Conservation (phyloP, 129 eudicot species). For the Chrysanthemum lavandulifolium region DNA sequence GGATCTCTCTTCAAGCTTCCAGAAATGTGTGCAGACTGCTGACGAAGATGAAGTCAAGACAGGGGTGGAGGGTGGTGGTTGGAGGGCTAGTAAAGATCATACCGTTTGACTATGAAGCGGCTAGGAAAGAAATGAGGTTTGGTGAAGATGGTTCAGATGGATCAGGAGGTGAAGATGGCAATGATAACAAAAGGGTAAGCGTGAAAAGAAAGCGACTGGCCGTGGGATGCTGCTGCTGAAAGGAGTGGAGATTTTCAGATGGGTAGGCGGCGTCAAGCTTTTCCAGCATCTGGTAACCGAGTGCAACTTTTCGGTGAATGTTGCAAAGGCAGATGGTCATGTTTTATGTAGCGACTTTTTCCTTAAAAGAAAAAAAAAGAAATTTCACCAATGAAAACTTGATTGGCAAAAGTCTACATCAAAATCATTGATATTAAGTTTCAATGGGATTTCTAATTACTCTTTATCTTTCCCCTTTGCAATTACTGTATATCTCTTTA, state of each 20-base stretch:
- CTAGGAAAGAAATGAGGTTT: conserved; percentile 55
- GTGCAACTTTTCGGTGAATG: conserved; percentile 70
- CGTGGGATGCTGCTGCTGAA: conserved; percentile 36
- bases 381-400: conserved; percentile 26
- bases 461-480: no score
- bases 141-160: conserved; percentile 44
- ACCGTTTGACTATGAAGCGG: conserved; percentile 85
- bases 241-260: conserved; percentile 47
- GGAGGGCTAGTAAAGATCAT: conserved; percentile 37
- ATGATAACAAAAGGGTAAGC: conserved; percentile 14
- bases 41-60: conserved; percentile 25
- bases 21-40: conserved; percentile 52
- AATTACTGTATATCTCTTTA: no score
- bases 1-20: conserved; percentile 84
- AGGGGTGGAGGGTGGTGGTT: conserved; percentile 33
- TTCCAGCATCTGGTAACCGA: conserved; percentile 95
- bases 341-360: conserved; percentile 21
- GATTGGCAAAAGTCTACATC: neutral
- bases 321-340: neutral
- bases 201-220: conserved; percentile 28
- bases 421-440: conserved; percentile 20
- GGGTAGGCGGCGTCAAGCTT: conserved; percentile 92
- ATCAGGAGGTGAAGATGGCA: conserved; percentile 26
- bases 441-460: conserved; percentile 22
- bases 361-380: no score